Conservation (phyloP, 371 early-diverging fungal genomes). For the Syncephalastrum contaminatum region DNA sequence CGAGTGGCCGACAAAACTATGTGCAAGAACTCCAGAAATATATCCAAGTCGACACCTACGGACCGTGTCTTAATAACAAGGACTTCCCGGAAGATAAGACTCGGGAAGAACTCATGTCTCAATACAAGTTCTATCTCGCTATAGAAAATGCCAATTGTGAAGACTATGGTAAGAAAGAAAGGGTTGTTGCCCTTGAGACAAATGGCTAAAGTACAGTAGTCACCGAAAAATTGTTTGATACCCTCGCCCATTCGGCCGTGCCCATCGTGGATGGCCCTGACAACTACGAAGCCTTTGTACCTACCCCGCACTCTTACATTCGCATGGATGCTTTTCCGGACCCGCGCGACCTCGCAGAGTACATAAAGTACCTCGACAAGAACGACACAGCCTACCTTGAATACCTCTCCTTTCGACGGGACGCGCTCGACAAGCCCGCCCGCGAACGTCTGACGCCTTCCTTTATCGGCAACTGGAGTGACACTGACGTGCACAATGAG, state of each 20-base stretch:
- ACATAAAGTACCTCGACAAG: constrained; percentile 29
- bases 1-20: constrained; percentile 36
- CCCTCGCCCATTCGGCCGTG: constrained; percentile 19
- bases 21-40: constrained; percentile 36
- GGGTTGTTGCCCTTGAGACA: neutral
- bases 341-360: constrained; percentile 38
- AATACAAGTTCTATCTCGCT: constrained; percentile 45
- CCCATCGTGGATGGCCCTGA: constrained; percentile 34
- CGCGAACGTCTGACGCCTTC: constrained; percentile 27
- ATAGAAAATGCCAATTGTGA: constrained; percentile 46
- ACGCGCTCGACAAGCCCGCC: constrained; percentile 23
- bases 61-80: constrained; percentile 31
- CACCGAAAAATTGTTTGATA: constrained; percentile 40
- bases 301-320: constrained; percentile 28
- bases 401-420: constrained; percentile 27
- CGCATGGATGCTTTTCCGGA: constrained; percentile 42
- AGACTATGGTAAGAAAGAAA: constrained; percentile 30
- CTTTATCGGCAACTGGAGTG: constrained; percentile 34
- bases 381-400: constrained; percentile 41
- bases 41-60: constrained; percentile 35
- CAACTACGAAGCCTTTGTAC: constrained; percentile 34
- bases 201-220: constrained; percentile 12
- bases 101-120: constrained; percentile 21
- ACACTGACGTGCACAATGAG: constrained; percentile 16
- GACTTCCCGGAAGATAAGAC: constrained; percentile 32